Evolutionary conservation across 495 filamentous ascomycete genomes (phyloP).

Genomic region (Aspergillus panamensis): DNA sequence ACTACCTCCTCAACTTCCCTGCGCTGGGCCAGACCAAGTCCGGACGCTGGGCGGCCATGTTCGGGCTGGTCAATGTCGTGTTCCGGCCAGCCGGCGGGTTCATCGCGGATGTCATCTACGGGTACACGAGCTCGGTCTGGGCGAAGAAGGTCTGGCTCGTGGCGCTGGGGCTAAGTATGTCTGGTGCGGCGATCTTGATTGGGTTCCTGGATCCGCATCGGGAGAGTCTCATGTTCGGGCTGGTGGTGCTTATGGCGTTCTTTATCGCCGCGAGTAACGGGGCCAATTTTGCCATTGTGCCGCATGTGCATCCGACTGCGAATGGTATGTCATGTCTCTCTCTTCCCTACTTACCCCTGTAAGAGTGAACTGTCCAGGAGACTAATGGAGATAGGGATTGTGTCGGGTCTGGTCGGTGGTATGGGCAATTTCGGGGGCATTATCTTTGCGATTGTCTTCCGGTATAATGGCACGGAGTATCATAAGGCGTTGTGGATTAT

Average conservation of each 20-base stretch:
- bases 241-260: conserved; percentile 69
- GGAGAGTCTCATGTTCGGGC: conserved; percentile 67
- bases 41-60: conserved; percentile 83
- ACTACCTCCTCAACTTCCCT: conserved; percentile 77
- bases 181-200: conserved; percentile 65
- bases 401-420: conserved; percentile 74
- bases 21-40: conserved; percentile 66
- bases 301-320: conserved; percentile 75
- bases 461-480: conserved; percentile 67
- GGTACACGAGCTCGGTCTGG: conserved; percentile 59
- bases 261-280: conserved; percentile 86
- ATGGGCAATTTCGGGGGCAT: conserved; percentile 83
- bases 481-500: conserved; percentile 74
- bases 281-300: conserved; percentile 79
- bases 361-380: not conserved
- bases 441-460: conserved; percentile 80
- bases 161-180: conserved; percentile 58
- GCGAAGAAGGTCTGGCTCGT: conserved; percentile 73
- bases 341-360: not conserved
- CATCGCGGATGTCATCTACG: conserved; percentile 74
- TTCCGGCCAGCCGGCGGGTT: conserved; percentile 74
- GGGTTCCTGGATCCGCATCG: conserved; percentile 61
- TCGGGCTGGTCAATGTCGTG: conserved; percentile 79
- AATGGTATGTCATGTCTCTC: conserved; percentile 57
- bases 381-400: conserved; percentile 50